Conservation (phyloP, 2,329 filamentous ascomycete species). For the Botrytis fragariae region DNA sequence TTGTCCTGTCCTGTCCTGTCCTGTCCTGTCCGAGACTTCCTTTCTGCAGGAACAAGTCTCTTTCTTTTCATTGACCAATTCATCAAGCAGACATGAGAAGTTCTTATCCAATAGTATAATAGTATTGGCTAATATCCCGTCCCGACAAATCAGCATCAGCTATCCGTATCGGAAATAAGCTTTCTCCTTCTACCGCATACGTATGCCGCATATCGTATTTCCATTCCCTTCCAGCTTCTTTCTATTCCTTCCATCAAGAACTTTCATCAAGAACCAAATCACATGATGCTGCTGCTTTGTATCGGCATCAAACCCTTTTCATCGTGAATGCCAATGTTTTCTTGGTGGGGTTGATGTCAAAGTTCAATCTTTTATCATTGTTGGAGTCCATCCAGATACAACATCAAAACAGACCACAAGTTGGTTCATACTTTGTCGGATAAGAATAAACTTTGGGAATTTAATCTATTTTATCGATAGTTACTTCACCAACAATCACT, state of each 20-base stretch:
- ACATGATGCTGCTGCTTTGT: background rate
- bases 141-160: background rate
- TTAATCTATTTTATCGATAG: background rate
- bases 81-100: background rate
- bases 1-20: background rate
- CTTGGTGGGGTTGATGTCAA: background rate
- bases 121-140: background rate
- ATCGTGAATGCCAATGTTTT: background rate
- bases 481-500: background rate
- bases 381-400: background rate
- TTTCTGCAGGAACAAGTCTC: background rate
- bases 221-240: background rate
- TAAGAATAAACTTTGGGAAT: background rate
- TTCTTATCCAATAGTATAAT: background rate
- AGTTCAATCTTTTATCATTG: background rate
- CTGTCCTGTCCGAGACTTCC: background rate
- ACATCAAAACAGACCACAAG: background rate
- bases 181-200: background rate
- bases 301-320: background rate
- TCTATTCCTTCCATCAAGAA: background rate
- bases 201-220: background rate
- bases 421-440: background rate
- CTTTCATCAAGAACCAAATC: background rate
- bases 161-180: background rate
- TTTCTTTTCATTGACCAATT: constrained; percentile 8